Evolutionary conservation across 2,329 filamentous ascomycete species (phyloP), one percentile per base, ranked within the genome.

Genomic region (Phyllosticta capitalensis): DNA sequence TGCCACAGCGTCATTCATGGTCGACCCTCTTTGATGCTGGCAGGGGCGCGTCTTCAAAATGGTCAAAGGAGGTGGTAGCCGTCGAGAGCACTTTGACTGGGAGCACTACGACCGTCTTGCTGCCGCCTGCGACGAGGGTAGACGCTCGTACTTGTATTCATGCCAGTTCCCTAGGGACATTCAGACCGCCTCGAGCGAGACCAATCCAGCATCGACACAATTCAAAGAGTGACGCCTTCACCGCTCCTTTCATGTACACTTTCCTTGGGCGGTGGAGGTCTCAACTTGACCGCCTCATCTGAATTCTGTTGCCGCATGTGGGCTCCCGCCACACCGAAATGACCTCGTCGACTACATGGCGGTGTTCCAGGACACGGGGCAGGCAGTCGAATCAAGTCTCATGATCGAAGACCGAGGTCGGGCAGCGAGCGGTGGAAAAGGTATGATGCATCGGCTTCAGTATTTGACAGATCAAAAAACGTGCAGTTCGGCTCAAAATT

Each of bases 91-190:
- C 22, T 22, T 19, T 19, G 21, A 21, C 20, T 26, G 30, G 51
- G 28, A 58, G 56, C 51, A 54, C 56, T 21, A 50, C 26, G 56
- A 54, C 33, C 28, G 28, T 49, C 28, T 12, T 14, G 51, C 51
- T 54, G 21, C 6, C 9, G 50, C n/a, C 52, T 59, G 52, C 52
- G 49, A 52, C 56, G 56, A 54, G 56, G 33, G 33, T 12, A 33
- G 56, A 20, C n/a, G 56, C 56, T 53, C 51, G 33, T 59, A 59
- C 56, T 59, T 59, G 56, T 59, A 59, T 49, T 59, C 51, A 59
- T 59, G 56, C 56, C 56, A 33, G 51, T 59, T 59, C 52, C 56
- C 56, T 59, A 30, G 6, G 33, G 26, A 54, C 28, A 45, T 19
- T 14, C 26, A 33, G 19, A 33, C 33, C 45, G 17, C 56, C 49